Conservation (phyloP, 441 rosid genomes). For the Eutrema salsugineum region DNA sequence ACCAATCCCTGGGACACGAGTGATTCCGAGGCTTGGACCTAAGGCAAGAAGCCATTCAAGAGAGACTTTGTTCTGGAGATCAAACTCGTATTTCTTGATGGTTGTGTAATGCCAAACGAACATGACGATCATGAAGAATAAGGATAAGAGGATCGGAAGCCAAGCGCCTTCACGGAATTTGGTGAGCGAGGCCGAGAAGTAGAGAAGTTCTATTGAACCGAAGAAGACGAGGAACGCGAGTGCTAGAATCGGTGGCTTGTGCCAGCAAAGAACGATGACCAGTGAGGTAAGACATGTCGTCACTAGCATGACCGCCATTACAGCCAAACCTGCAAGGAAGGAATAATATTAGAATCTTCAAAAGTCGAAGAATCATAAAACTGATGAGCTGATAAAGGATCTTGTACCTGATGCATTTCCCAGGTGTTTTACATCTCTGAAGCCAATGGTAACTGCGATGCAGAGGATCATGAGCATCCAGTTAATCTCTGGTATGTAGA, state of each 20-base stretch:
- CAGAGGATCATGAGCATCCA: constrained; percentile 97
- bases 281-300: constrained; percentile 89
- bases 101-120: constrained; percentile 95
- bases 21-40: constrained; percentile 89
- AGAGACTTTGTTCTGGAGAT: constrained; percentile 92
- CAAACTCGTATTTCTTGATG: constrained; percentile 82
- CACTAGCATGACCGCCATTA: constrained; percentile 97
- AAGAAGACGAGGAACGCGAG: constrained; percentile 74
- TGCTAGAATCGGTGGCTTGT: constrained; percentile 77
- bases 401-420: constrained; percentile 89
- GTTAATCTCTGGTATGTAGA: constrained; percentile 94
- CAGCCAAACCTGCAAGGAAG: constrained; percentile 76
- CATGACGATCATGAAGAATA: constrained; percentile 83
- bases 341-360: not conserved
- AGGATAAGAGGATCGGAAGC: constrained; percentile 93
- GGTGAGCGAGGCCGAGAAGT: constrained; percentile 94
- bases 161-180: constrained; percentile 97
- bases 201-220: constrained; percentile 81
- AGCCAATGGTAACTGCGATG: constrained; percentile 92
- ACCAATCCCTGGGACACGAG: constrained; percentile 92
- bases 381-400: not conserved
- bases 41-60: constrained; percentile 91
- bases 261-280: constrained; percentile 91
- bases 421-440: constrained; percentile 90
- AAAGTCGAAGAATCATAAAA: not conserved